Conservation (phyloP, 371 early-diverging fungal genomes). For the Actinomortierella wolfii region DNA sequence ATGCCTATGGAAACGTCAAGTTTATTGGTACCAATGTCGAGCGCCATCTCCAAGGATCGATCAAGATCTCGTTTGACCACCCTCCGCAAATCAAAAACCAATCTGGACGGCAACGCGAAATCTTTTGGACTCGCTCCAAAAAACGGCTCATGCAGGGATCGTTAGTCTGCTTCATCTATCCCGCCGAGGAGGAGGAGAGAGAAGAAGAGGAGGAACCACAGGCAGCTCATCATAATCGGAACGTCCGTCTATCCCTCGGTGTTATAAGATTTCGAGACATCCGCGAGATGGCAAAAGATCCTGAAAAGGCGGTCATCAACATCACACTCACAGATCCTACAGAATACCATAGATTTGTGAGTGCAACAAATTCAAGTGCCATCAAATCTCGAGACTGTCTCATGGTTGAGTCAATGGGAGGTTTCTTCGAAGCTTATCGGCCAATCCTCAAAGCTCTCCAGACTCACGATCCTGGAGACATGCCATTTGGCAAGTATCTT, state of each 20-base stretch:
- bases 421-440: constrained; percentile 51
- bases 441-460: constrained; percentile 53
- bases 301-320: constrained; percentile 16
- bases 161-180: constrained; percentile 48
- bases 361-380: constrained; percentile 8
- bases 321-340: constrained; percentile 31
- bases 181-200: background rate
- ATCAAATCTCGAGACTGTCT: constrained; percentile 14
- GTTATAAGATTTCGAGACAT: constrained; percentile 37
- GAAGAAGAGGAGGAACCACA: background rate
- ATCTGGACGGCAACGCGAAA: constrained; percentile 6
- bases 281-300: constrained; percentile 22
- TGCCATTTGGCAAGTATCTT: constrained; percentile 49
- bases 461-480: constrained; percentile 17
- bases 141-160: constrained; percentile 47
- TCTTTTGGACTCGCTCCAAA: constrained; percentile 45
- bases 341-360: constrained; percentile 16
- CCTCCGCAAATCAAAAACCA: constrained; percentile 17
- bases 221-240: background rate
- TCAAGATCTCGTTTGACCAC: constrained; percentile 28
- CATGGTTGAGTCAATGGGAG: constrained; percentile 49
- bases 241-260: constrained; percentile 46
- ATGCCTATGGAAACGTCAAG: constrained; percentile 41
- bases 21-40: constrained; percentile 24
- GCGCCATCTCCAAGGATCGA: constrained; percentile 17